Evolutionary conservation across 805 yeast species (phyloP).

Genomic region (Debaryomyces castellii): DNA sequence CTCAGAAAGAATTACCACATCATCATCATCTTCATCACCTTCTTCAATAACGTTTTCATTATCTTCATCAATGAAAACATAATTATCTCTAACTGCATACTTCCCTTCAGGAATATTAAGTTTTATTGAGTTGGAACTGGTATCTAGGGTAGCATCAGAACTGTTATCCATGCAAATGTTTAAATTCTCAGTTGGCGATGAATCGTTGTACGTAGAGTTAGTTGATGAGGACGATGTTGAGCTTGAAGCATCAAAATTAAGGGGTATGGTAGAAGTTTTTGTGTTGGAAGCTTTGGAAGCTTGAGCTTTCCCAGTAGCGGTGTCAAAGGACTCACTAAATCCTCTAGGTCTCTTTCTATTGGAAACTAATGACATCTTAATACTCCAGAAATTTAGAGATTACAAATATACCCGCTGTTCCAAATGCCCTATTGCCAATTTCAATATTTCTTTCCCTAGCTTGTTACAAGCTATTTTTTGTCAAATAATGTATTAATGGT

Average conservation of each 20-base stretch:
- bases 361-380: conserved; percentile 34
- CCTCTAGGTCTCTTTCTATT: conserved; percentile 48
- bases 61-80: conserved; percentile 1
- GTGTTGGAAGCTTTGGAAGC: conserved; percentile 4
- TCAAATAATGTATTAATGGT: not conserved
- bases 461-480: not conserved
- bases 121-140: conserved; percentile 4
- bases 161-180: conserved; percentile 5
- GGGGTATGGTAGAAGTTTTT: conserved; percentile 9
- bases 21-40: conserved; percentile 18
- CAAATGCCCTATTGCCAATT: not conserved
- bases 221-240: conserved; percentile 9
- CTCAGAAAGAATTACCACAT: conserved; percentile 37
- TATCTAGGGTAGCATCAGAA: conserved; percentile 6
- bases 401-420: not conserved
- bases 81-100: not conserved
- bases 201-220: conserved; percentile 7
- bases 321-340: conserved; percentile 39
- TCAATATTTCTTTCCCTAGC: not conserved
- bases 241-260: conserved; percentile 7
- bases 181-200: conserved; percentile 7
- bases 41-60: conserved; percentile 8
- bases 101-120: not conserved
- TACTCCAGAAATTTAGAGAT: not conserved
- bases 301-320: conserved; percentile 5